These are phyloP conservation scores for Brassica incana DNA, from an alignment of 345 rosid species.

Conservation along the genomic window DNA sequence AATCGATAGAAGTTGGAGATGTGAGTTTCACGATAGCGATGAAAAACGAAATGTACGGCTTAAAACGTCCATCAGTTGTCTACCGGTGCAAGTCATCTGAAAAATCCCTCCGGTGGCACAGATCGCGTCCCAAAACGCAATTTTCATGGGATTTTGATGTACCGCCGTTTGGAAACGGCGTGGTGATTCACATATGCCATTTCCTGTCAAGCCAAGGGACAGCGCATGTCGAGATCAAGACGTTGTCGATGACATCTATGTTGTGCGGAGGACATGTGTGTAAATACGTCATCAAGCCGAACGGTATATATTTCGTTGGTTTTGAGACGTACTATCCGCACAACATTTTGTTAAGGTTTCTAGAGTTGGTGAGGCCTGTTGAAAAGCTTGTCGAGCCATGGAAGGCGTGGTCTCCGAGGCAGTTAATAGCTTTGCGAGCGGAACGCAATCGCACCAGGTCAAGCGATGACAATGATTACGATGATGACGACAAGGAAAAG, in stretches of 20 bases:
- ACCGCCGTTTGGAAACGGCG: slow-evolving; percentile 36
- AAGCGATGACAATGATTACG: slow-evolving; percentile 1
- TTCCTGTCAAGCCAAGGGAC: slow-evolving; percentile 41
- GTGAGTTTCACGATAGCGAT: slow-evolving; percentile 23
- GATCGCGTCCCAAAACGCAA: slow-evolving; percentile 9
- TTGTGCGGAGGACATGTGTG: slow-evolving; percentile 39
- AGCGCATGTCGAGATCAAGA: slow-evolving; percentile 30
- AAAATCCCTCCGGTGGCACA: slow-evolving; percentile 33
- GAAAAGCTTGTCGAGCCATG: slow-evolving; percentile 39
- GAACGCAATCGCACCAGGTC: slow-evolving; percentile 1
- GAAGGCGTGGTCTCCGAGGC: slow-evolving; percentile 40
- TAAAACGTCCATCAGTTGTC: slow-evolving; percentile 34
- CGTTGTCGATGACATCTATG: slow-evolving; percentile 37
- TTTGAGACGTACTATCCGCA: slow-evolving; percentile 34
- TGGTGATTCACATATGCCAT: slow-evolving; percentile 32
- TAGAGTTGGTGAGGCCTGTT: slow-evolving; percentile 37
- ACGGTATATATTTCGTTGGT: slow-evolving; percentile 38
- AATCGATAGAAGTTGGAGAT: slow-evolving; percentile 9
- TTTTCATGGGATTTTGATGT: slow-evolving; percentile 35
- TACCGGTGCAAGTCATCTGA: slow-evolving; percentile 32
- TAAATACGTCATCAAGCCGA: slow-evolving; percentile 30
- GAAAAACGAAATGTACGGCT: slow-evolving; percentile 37
- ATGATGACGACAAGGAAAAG: neutral
- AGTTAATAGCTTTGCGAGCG: slow-evolving; percentile 29
- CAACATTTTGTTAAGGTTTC: slow-evolving; percentile 24